Evolutionary conservation across 164 flowering plant genomes (phyloP).

Genomic region (Sedum album): DNA sequence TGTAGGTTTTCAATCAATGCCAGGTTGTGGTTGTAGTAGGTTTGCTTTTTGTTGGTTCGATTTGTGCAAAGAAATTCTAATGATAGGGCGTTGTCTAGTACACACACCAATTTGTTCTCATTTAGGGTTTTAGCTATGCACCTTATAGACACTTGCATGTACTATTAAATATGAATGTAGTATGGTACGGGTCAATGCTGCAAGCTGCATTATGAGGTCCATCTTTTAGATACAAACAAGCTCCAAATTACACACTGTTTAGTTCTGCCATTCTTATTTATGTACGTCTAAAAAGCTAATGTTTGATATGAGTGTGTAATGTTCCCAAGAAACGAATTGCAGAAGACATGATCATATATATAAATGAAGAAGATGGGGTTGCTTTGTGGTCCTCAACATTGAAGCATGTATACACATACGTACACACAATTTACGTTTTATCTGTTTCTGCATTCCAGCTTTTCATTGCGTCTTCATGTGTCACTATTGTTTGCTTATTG

Average conservation of each 20-base stretch:
- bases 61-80: not conserved
- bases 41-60: not conserved
- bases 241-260: no score
- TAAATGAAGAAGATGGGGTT: not conserved
- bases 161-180: no score
- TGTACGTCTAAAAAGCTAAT: not conserved
- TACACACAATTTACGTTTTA: not conserved
- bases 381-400: not conserved
- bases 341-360: not conserved
- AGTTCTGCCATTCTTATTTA: not conserved
- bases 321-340: not conserved
- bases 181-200: no score
- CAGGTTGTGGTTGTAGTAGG: not conserved
- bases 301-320: not conserved
- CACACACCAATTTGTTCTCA: not conserved
- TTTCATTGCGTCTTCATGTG: slow-evolving; percentile 3
- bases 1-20: not conserved
- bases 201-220: no score
- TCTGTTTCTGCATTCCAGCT: slow-evolving; percentile 1
- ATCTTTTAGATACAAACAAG: no score
- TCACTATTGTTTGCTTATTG: not conserved
- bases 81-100: not conserved
- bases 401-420: not conserved
- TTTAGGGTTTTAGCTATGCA: not conserved
- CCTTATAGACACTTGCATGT: not conserved